phyloP scores from a whole-genome alignment of 345 rosid genomes.

The Hirschfeldia incana region DNA sequence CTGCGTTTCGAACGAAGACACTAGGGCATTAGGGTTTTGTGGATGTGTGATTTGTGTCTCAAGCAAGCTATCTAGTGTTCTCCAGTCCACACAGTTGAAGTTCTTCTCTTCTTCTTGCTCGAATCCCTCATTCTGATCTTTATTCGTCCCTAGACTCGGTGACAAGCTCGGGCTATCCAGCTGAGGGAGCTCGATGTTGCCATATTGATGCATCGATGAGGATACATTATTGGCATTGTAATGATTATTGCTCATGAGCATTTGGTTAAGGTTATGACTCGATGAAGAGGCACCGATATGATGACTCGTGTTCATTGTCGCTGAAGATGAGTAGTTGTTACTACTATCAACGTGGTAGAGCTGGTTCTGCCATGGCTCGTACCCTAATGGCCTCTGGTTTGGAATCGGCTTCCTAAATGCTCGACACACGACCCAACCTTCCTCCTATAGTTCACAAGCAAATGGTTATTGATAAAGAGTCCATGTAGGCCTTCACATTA shows the following conservation, averaged over 20 bases:
- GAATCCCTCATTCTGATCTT: conserved; percentile 45
- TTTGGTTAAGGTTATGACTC: conserved; percentile 33
- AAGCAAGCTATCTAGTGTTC: conserved; percentile 57
- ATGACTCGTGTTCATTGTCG: conserved; percentile 31
- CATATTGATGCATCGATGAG: conserved; percentile 38
- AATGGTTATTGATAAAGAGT: not conserved
- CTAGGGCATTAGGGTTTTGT: conserved; percentile 23
- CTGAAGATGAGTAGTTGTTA: conserved; percentile 34
- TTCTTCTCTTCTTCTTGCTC: conserved; percentile 50
- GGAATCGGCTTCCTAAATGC: conserved; percentile 88
- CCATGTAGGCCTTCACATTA: not conserved
- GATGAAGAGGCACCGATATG: conserved; percentile 37
- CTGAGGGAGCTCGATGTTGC: conserved; percentile 58
- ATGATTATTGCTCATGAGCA: conserved; percentile 32
- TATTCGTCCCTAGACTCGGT: conserved; percentile 46
- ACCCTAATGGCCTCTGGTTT: conserved; percentile 66
- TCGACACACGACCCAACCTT: conserved; percentile 97
- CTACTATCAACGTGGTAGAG: conserved; percentile 42
- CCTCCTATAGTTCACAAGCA: conserved; percentile 55
- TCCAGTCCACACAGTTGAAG: conserved; percentile 60
- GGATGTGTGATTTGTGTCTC: conserved; percentile 45
- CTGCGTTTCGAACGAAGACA: conserved; percentile 33
- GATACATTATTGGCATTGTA: conserved; percentile 26
- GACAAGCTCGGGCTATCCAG: conserved; percentile 68
- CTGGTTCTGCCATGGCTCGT: conserved; percentile 64